Evolutionary conservation across 345 rosid species (phyloP), one percentile per base, ranked within the genome.

Genomic region (Brassica rapa): DNA sequence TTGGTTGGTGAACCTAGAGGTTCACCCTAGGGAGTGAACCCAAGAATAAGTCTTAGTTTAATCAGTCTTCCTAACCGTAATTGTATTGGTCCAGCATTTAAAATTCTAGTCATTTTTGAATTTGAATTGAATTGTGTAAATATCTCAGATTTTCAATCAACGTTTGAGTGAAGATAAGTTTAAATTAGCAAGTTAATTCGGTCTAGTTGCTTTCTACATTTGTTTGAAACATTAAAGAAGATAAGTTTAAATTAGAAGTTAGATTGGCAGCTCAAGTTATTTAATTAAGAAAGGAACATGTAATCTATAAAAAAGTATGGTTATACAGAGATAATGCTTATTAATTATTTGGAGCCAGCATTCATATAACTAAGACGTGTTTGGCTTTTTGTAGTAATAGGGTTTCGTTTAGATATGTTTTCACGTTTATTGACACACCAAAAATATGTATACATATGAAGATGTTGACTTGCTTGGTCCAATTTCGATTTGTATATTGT

Each of bases 401-500:
- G 62, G 67, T 14, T 41, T 78, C 72, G 12, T 65, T 21, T 55
- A 39, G 49, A 21, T 6, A 55, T 77, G 67, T 16, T 56, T 77
- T 56, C 37, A 29, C 51, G 71, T 64, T 71, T 71, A 29, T 21
- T 14, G 7, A 70, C 53, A 70, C 11, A 23, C 3, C 8, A 25
- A 23, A 19, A 37, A 24, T 11, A 23, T 11, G 9, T 37, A 16
- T 46, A 62, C 29, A 37, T 56, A 30, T 33, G 56, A 37, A 62
- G 72, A 71, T 72, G 72, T 43, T 66, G 81, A 72, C 73, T 66
- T 72, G 77, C 41, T 78, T 66, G 67, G 81, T 66, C 62, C 77
- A 41, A 19, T 65, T 55, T 41, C 39, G 43, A 10, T 62, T 24
- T 70, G 43, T 55, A 61, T 60, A 76, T 43, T 59, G 46, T 68